Evolutionary conservation across 805 yeast species (phyloP), one percentile per base, ranked within the genome.

Genomic region (Nakazawaea pomicola): DNA sequence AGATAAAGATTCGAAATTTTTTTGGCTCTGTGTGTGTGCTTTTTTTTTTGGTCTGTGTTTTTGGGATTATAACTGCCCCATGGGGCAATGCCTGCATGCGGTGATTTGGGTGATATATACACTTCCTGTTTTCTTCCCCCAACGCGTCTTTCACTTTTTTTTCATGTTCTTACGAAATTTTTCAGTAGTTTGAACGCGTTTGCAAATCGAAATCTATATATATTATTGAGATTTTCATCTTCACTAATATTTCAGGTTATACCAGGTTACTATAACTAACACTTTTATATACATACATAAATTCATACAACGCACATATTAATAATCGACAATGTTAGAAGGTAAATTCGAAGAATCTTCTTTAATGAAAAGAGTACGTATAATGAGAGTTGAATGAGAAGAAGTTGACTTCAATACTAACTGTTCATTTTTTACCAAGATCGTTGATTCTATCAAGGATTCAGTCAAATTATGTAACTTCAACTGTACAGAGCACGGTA

Each of bases 261-360:
- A n/a, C n/a, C n/a, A n/a, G n/a, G n/a, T n/a, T n/a, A n/a, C n/a
- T n/a, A n/a, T n/a, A n/a, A n/a, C n/a, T n/a, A n/a, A n/a, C n/a
- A n/a, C n/a, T n/a, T n/a, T n/a, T n/a, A n/a, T n/a, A n/a, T n/a
- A n/a, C n/a, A n/a, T n/a, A n/a, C n/a, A n/a, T n/a, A n/a, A n/a
- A n/a, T 17, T 33, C 25, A 14, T 8, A 12, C 18, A 8, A 32
- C 6, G 12, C n/a, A 18, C 24, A 36, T 20, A 36, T 11, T 27
- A 11, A 25, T 17, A 34, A 25, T 17, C 12, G 12, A 61, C 29
- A 50, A 93, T 93, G 98, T 79, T 93, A 69, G 99, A 93, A 78
- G 98, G 96, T 52, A 90, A 89, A 71, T 86, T 93, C 53, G 91
- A 84, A 55, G 90, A 89, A 70, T 96, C 98, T 41, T 75, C 90